Evolutionary conservation across 2,329 filamentous ascomycete genomes (phyloP).

Genomic region (Colletotrichum nymphaeae): DNA sequence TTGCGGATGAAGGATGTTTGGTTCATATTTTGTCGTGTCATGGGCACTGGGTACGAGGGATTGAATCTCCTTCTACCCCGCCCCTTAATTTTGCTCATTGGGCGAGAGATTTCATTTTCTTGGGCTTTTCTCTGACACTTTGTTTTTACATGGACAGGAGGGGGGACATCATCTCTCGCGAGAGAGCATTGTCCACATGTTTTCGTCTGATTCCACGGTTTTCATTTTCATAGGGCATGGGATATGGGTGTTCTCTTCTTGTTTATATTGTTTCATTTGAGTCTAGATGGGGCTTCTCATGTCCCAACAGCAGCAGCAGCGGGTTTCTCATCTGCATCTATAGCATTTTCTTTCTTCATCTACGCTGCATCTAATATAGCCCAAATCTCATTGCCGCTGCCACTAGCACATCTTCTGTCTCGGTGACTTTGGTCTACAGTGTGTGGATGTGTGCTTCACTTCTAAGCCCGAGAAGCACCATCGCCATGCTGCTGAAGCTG

Average conservation of each 20-base stretch:
- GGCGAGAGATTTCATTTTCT: neutral
- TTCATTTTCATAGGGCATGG: neutral
- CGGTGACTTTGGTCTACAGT: neutral
- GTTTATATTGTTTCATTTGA: neutral
- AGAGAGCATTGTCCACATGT: conserved; percentile 13
- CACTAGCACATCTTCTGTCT: neutral
- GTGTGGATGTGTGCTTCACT: neutral
- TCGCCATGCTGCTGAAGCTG: conserved; percentile 34
- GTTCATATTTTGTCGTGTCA: neutral
- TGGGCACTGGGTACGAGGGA: neutral
- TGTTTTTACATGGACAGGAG: conserved; percentile 1
- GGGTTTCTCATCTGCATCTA: conserved; percentile 7
- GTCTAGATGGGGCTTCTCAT: neutral
- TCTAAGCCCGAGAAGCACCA: conserved; percentile 16
- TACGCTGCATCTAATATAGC: conserved; percentile 2
- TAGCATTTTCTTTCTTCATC: neutral
- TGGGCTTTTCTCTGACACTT: neutral
- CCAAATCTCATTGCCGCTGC: neutral
- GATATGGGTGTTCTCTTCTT: neutral
- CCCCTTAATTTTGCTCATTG: neutral
- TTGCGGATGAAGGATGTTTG: neutral
- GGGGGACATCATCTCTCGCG: conserved; percentile 12
- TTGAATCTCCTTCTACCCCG: no score
- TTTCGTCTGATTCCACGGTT: no score
- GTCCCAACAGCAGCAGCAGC: neutral